Evolutionary conservation across 2,329 filamentous ascomycete species (phyloP).

Genomic region (Huntiella decipiens): DNA sequence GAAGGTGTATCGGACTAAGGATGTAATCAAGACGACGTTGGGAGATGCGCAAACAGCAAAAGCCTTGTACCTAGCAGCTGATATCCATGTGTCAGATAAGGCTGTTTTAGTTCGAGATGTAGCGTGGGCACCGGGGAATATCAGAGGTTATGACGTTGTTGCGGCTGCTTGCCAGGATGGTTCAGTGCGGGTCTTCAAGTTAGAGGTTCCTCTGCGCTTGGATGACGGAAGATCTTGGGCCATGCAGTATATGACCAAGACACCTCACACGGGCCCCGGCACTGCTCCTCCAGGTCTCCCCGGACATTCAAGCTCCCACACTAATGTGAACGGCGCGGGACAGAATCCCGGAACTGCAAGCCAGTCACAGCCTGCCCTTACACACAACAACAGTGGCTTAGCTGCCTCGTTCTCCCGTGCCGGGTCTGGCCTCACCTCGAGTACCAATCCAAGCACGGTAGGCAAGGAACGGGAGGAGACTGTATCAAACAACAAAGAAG

Average conservation of each 20-base stretch:
- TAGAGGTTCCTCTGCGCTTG: slow-evolving; percentile 36
- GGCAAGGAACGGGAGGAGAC: background rate
- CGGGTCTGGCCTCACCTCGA: slow-evolving; percentile 9
- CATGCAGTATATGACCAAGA: slow-evolving; percentile 17
- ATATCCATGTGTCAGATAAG: slow-evolving; percentile 23
- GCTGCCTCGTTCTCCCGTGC: slow-evolving; percentile 9
- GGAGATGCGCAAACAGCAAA: slow-evolving; percentile 40
- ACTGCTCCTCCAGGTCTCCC: no score
- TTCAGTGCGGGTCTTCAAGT: slow-evolving; percentile 68
- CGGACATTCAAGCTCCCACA: background rate
- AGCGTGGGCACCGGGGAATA: slow-evolving; percentile 81
- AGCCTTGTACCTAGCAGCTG: slow-evolving; percentile 66
- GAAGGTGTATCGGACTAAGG: slow-evolving; percentile 60
- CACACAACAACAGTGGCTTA: background rate
- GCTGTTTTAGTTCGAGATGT: slow-evolving; percentile 65
- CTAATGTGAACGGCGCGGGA: slow-evolving; percentile 12
- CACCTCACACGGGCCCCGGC: no score
- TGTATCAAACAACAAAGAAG: slow-evolving; percentile 30
- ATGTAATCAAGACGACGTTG: slow-evolving; percentile 29
- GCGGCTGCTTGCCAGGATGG: slow-evolving; percentile 90
- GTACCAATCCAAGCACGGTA: no score
- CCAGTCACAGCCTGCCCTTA: slow-evolving; percentile 16
- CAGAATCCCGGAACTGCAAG: slow-evolving; percentile 17
- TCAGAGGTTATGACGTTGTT: slow-evolving; percentile 74
- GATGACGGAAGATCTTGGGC: slow-evolving; percentile 33